Evolutionary conservation across 1,284 basidiomycete genomes (phyloP).

Genomic region (Microbotryomycetes sp.): DNA sequence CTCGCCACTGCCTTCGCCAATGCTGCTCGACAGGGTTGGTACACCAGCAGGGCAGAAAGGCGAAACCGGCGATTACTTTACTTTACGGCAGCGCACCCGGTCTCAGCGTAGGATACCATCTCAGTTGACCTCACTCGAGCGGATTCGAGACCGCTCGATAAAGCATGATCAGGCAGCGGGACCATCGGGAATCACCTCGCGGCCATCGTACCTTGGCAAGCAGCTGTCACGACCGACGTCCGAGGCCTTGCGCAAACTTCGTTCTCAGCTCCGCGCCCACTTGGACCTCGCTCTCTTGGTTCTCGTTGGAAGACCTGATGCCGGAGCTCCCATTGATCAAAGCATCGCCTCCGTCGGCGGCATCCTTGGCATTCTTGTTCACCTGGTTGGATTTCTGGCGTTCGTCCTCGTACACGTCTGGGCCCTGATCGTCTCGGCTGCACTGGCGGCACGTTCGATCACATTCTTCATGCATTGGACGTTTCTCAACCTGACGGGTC

Average conservation of each 20-base stretch:
- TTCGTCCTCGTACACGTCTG: slow-evolving; percentile 17
- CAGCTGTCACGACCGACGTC: not conserved
- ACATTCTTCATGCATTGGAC: slow-evolving; percentile 18
- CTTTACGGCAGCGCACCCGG: not conserved
- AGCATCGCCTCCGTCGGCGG: slow-evolving; percentile 15
- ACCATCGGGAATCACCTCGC: not conserved
- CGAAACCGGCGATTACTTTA: not conserved
- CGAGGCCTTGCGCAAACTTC: not conserved
- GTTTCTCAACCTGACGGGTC: slow-evolving; percentile 15
- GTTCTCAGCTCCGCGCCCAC: not conserved
- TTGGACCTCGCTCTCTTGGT: slow-evolving; percentile 16
- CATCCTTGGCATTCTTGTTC: slow-evolving; percentile 15
- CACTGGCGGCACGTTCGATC: not conserved
- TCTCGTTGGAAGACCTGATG: slow-evolving; percentile 7
- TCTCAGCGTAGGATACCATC: not conserved
- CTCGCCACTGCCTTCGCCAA: not conserved
- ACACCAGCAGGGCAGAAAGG: not conserved
- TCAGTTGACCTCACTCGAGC: not conserved
- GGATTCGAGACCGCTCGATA: not conserved
- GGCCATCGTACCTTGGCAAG: not conserved
- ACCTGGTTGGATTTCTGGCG: slow-evolving; percentile 21
- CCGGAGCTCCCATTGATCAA: not conserved
- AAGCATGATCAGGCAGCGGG: not conserved
- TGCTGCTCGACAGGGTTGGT: not conserved
- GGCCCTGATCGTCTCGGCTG: slow-evolving; percentile 5